Conservation (phyloP, 202 grass and related monocot species). For the Carex arenaria region DNA sequence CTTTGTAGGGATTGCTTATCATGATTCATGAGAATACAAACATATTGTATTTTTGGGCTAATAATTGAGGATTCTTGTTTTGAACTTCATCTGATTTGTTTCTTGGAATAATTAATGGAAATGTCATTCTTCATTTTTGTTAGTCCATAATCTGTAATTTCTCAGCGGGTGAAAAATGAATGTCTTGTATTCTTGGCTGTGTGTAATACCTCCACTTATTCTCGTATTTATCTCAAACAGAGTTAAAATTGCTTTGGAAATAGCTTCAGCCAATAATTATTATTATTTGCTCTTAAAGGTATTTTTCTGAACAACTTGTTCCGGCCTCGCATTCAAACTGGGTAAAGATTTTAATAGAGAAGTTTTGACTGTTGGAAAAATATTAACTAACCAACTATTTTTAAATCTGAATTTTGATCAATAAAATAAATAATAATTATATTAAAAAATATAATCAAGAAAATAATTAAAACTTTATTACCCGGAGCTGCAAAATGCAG, state of each 20-base stretch:
- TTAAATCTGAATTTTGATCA: too few relatives aligned
- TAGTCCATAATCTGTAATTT: not conserved
- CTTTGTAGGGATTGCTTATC: slow-evolving; percentile 18
- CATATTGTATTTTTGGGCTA: not conserved
- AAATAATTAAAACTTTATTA: too few relatives aligned
- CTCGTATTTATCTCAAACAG: not conserved
- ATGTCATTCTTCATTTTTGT: not conserved
- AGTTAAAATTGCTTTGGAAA: not conserved
- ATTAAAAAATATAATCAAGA: too few relatives aligned
- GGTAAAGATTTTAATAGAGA: too few relatives aligned
- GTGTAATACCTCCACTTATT: not conserved
- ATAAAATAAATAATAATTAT: too few relatives aligned
- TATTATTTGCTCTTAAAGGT: too few relatives aligned
- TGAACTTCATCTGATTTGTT: not conserved
- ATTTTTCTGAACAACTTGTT: too few relatives aligned
- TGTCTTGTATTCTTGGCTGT: not conserved
- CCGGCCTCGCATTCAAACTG: too few relatives aligned
- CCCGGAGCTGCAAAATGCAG: too few relatives aligned
- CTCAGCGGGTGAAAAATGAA: not conserved
- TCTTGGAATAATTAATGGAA: not conserved
- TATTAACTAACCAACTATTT: too few relatives aligned
- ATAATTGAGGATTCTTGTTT: not conserved
- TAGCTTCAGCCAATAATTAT: too few relatives aligned
- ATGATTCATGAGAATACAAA: not conserved
- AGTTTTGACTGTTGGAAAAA: too few relatives aligned